A percentile compares a stretch with the other conserved stretches of the same genome.
Conservation (phyloP, 257 asterid genomes). For the Nicotiana paniculata region DNA sequence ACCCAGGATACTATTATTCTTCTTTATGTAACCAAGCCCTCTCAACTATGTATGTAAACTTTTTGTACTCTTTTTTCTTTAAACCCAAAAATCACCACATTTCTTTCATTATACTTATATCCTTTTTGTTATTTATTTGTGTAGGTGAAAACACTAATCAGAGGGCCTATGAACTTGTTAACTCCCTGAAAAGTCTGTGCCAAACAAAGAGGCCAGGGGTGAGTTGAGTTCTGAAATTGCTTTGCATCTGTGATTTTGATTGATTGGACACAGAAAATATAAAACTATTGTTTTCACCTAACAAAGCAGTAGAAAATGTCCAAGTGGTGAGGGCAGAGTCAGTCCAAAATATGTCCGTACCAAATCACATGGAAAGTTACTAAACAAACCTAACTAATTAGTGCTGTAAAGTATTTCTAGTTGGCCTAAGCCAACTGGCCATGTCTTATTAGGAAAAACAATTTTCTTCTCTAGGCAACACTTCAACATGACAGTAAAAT, state of each 20-base stretch:
- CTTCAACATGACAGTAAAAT: background rate
- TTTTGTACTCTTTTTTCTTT: background rate
- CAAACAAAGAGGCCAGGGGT: conserved; percentile 61
- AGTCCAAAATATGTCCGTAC: background rate
- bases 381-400: background rate
- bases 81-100: background rate
- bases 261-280: background rate
- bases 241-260: background rate
- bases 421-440: background rate
- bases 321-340: background rate
- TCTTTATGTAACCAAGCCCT: conserved; percentile 40
- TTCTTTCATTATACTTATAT: background rate
- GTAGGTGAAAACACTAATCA: conserved; percentile 41
- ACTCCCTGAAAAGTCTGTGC: conserved; percentile 37
- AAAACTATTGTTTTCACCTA: background rate
- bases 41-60: conserved; percentile 52
- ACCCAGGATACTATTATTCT: conserved; percentile 62
- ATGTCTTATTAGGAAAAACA: background rate
- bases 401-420: background rate
- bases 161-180: conserved; percentile 33
- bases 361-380: conserved; percentile 6
- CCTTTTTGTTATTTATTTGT: background rate
- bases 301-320: background rate
- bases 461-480: background rate
- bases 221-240: conserved; percentile 18